phyloP scores from a whole-genome alignment of 345 rosid genomes.

The Camelina laxa region DNA sequence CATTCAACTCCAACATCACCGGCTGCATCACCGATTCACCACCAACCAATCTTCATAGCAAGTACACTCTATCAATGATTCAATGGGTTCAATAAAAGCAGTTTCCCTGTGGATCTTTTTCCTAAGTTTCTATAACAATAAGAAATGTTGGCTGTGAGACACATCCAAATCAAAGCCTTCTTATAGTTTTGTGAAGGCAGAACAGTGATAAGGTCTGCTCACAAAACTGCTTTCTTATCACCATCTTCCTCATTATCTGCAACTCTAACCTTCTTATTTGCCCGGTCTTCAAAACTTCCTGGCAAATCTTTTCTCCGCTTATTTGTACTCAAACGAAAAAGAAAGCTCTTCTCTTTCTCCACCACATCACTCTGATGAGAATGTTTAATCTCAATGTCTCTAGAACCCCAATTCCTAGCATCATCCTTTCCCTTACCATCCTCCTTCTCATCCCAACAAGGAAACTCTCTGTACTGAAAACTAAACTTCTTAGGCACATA shows the following conservation, averaged over 20 bases:
- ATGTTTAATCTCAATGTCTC: slow-evolving; percentile 46
- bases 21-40: neutral
- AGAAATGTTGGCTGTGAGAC: neutral
- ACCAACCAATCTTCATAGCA: neutral
- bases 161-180: slow-evolving; percentile 25
- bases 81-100: too few species aligned
- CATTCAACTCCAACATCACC: neutral
- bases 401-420: slow-evolving; percentile 29
- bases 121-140: neutral
- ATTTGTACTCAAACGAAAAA: slow-evolving; percentile 48
- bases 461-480: slow-evolving; percentile 63
- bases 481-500: slow-evolving; percentile 91
- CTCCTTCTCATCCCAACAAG: slow-evolving; percentile 70
- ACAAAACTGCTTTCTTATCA: too few species aligned
- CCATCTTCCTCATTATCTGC: slow-evolving; percentile 54
- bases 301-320: slow-evolving; percentile 57
- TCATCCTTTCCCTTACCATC: slow-evolving; percentile 33
- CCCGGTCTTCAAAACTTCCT: slow-evolving; percentile 50
- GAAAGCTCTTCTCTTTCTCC: slow-evolving; percentile 56
- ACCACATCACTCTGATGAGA: slow-evolving; percentile 43
- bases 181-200: neutral
- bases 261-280: slow-evolving; percentile 59
- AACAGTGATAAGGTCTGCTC: too few species aligned
- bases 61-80: too few species aligned
- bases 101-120: neutral